These are phyloP conservation scores for Citeromyces matritensis DNA, from an alignment of 805 yeast genomes.

Conservation along the genomic window DNA sequence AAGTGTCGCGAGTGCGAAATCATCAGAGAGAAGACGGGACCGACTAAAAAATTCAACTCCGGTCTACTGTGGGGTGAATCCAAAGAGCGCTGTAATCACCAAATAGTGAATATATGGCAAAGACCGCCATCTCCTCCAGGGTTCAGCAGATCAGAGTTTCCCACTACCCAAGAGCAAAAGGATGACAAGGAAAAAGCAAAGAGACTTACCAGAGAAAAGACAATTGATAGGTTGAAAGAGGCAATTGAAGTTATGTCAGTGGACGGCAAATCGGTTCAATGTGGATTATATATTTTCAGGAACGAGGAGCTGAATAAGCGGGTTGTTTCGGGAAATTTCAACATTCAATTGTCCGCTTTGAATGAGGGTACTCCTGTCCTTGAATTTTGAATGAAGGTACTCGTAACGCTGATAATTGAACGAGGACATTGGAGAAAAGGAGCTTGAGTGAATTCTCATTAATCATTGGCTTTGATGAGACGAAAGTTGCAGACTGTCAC, in stretches of 20 bases:
- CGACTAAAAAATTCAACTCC: neutral
- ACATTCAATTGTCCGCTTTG: neutral
- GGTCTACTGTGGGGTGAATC: too few relatives aligned
- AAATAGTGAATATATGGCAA: conserved; percentile 16
- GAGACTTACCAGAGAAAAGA: conserved; percentile 17
- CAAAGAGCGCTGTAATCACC: too few relatives aligned
- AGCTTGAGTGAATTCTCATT: too few relatives aligned
- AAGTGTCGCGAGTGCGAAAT: neutral
- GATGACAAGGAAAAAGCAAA: conserved; percentile 16
- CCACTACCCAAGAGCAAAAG: conserved; percentile 33
- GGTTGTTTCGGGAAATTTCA: conserved; percentile 15
- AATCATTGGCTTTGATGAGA: too few relatives aligned
- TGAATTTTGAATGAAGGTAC: too few relatives aligned
- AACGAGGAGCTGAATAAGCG: conserved; percentile 20
- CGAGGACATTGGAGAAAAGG: too few relatives aligned
- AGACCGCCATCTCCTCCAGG: conserved; percentile 34
- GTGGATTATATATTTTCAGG: conserved; percentile 28
- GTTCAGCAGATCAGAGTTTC: conserved; percentile 43
- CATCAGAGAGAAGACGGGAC: neutral
- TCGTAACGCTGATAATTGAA: too few relatives aligned
- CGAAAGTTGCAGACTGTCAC: too few relatives aligned
- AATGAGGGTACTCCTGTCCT: too few relatives aligned
- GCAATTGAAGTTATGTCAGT: conserved; percentile 16
- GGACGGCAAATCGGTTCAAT: conserved; percentile 8
- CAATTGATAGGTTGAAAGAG: conserved; percentile 25